phyloP scores from a whole-genome alignment of 2,329 filamentous ascomycete species.

The Phialophora chinensis region DNA sequence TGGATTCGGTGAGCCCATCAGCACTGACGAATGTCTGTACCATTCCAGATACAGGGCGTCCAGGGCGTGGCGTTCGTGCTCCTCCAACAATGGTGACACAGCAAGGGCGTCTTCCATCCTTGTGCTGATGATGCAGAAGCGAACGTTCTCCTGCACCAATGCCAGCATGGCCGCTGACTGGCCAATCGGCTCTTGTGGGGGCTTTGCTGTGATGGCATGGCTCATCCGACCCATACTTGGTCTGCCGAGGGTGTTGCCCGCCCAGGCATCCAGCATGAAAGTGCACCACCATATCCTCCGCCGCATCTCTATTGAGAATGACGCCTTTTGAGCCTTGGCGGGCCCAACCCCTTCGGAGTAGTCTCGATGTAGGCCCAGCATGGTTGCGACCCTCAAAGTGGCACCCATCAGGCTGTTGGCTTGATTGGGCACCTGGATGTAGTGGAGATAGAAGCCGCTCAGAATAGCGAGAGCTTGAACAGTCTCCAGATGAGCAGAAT shows the following conservation, averaged over 20 bases:
- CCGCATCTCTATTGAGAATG: slow-evolving; percentile 65
- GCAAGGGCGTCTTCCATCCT: slow-evolving; percentile 77
- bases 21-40: slow-evolving; percentile 71
- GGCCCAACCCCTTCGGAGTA: slow-evolving; percentile 54
- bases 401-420: slow-evolving; percentile 75
- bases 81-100: slow-evolving; percentile 69
- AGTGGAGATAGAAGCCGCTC: slow-evolving; percentile 78
- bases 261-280: slow-evolving; percentile 77
- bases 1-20: slow-evolving; percentile 70
- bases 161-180: slow-evolving; percentile 23
- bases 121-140: slow-evolving; percentile 79
- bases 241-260: slow-evolving; percentile 71
- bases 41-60: slow-evolving; percentile 73
- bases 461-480: slow-evolving; percentile 74
- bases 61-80: slow-evolving; percentile 68
- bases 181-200: slow-evolving; percentile 62
- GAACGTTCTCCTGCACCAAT: slow-evolving; percentile 68
- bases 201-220: slow-evolving; percentile 69
- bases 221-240: slow-evolving; percentile 73
- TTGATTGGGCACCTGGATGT: slow-evolving; percentile 77
- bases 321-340: slow-evolving; percentile 53
- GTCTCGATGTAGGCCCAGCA: slow-evolving; percentile 73
- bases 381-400: slow-evolving; percentile 74
- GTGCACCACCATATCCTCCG: slow-evolving; percentile 76
- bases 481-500: slow-evolving; percentile 73